phyloP scores from a whole-genome alignment of 2,329 filamentous ascomycete species.

The Phoma herbarum region DNA sequence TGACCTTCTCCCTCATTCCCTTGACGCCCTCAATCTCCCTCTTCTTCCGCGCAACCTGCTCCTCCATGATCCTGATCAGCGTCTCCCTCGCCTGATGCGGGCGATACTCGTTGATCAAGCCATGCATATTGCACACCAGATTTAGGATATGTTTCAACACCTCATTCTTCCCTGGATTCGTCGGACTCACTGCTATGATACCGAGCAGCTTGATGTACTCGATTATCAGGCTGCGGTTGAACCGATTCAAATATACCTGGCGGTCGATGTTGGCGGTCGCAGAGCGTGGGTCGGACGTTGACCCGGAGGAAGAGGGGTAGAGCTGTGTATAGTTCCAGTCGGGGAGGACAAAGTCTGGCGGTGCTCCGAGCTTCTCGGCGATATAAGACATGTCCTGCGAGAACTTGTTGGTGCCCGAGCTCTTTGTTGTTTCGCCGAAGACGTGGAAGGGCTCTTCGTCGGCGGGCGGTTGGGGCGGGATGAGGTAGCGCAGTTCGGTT shows the following conservation, averaged over 20 bases:
- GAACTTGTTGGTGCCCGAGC: constrained; percentile 37
- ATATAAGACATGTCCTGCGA: constrained; percentile 38
- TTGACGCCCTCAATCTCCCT: constrained; percentile 76
- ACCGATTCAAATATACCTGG: constrained; percentile 72
- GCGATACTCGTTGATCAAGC: constrained; percentile 91
- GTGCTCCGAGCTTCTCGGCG: constrained; percentile 35
- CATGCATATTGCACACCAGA: constrained; percentile 89
- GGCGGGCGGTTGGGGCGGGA: constrained; percentile 79
- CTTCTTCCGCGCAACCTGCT: constrained; percentile 75
- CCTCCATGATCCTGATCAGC: constrained; percentile 86
- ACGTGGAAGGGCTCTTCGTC: constrained; percentile 73
- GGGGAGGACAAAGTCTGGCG: constrained; percentile 64
- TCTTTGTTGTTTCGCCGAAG: constrained; percentile 72
- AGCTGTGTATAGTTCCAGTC: constrained; percentile 77
- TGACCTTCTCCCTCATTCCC: constrained; percentile 75
- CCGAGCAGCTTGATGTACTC: constrained; percentile 89
- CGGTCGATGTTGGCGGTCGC: constrained; percentile 55
- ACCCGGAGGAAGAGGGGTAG: constrained; percentile 56
- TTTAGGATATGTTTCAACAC: constrained; percentile 83
- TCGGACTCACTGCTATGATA: constrained; percentile 71
- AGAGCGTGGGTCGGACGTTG: constrained; percentile 60
- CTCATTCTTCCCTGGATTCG: constrained; percentile 68
- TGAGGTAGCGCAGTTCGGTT: constrained; percentile 75
- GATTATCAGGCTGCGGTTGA: constrained; percentile 84
- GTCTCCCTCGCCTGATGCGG: constrained; percentile 92